Base-by-base conservation (phyloP, 2,329 filamentous ascomycete genomes). In the Aspergillus arachidicola region DNA sequence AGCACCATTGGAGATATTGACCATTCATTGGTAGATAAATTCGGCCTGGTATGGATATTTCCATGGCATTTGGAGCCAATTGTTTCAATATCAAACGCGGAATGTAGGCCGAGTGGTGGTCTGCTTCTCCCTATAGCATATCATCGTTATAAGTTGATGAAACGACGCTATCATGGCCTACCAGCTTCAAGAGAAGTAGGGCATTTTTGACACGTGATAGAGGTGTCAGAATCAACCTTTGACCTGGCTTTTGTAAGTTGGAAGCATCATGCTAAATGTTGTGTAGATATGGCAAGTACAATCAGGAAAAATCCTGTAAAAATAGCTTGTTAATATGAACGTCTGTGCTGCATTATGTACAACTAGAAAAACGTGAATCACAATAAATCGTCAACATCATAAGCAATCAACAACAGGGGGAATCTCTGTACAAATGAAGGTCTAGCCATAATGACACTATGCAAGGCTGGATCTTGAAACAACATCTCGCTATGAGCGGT, bases 351-450 rank as follows among this genome's bases (percentile, higher is more conserved):
- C 48, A 38, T 55, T 55, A 55, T 55, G 9, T 55, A 55, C 51
- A 55, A 36, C 11, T 38, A 38, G 30, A 55, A n/a, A 38, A 28
- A 55, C 4, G 51, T 38, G 32, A 26, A 38, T 14, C 36, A 10
- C n/a, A 55, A 55, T 26, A 55, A 55, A 38, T 38, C 51, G 51
- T 55, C 30, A 38, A 55, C 30, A 19, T 55, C 51, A 59, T 51
- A 28, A 41, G 48, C 58, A 53, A 53, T 41, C 46, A 54, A 59
- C 26, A 54, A 54, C 48, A 59, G 48, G 57, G 58, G 58, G 58
- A 59, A 59, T 59, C 58, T 59, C 58, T 38, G 58, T 59, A 41
- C 58, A 59, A 59, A 59, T 4, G 45, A 59, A 51, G 23, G 32
- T 50, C 32, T 46, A 41, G 57, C 36, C 48, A 41, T 21, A 51